Base-by-base conservation (phyloP, 805 yeast species). In the Candida montana region DNA sequence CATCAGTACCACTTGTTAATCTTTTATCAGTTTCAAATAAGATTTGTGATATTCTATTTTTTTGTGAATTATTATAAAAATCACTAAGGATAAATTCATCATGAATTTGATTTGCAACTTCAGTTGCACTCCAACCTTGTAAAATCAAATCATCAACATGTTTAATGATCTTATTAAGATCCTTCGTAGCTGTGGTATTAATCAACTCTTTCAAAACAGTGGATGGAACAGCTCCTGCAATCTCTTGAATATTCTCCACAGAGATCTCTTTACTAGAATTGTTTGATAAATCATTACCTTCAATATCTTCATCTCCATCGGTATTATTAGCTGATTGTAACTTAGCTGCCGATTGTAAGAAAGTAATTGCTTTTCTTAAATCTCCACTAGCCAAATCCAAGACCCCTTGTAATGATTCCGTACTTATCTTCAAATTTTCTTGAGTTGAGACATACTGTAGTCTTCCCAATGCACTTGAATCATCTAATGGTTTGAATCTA, bases 361-460 rank as follows among this genome's bases (percentile, higher is more conserved):
- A 75, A 2, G 97, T 93, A 50, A 93, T 90, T 8, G 96, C 95
- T 52, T 81, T 85, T 67, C 99, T 79, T 54, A 93, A 72, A 68
- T 93, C 99, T 44, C 99, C 99, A 41, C 73, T 74, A 16, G 95
- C 76, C 4, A 88, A 79, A n/a, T 62, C 65, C 42, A 93, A 66
- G 11, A 93, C 78, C 53, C 77, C 79, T 24, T 67, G 68, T 35
- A 88, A 66, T 0, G 75, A 85, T 4, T 70, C 76, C 7, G 71
- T 72, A 37, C 71, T 72, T 24, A 67, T 60, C 12, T 54, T 50
- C 7, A 69, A 55, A 4, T 70, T 62, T 31, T 69, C 68, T 49
- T 83, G 81, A 32, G 62, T 47, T 2, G 75, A 67, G 44, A 93
- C 81, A 47, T 68, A 75, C 49, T 71, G 61, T 45, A 93, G 67